Percentiles rank a stretch among this genome's conserved stretches.
phyloP scores from a whole-genome alignment of 108 stramenopile species.

The Parmales sp. region DNA sequence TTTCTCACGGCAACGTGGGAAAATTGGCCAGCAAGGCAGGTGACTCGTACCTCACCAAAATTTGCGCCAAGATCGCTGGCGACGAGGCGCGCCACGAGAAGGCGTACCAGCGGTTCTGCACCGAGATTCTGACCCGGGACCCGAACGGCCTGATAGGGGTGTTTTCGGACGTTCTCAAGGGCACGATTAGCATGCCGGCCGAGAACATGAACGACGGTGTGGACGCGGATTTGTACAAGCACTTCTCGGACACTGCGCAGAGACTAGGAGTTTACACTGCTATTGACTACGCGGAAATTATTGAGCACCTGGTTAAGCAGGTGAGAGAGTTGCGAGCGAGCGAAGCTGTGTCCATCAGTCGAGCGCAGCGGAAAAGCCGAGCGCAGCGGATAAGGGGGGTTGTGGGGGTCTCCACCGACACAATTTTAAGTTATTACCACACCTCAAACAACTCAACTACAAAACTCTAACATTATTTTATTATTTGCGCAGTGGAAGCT shows the following conservation, averaged over 20 bases:
- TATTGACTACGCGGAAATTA: slow-evolving; percentile 84
- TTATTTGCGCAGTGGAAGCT: slow-evolving; percentile 81
- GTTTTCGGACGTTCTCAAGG: slow-evolving; percentile 77
- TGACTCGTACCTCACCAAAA: slow-evolving; percentile 52
- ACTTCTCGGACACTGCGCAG: slow-evolving; percentile 71
- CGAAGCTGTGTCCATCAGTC: too few species aligned
- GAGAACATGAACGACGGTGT: slow-evolving; percentile 79
- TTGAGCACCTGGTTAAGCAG: slow-evolving; percentile 63
- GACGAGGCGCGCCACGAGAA: slow-evolving; percentile 86
- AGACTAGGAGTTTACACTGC: slow-evolving; percentile 78
- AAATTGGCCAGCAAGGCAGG: slow-evolving; percentile 58
- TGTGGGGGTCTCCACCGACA: too few species aligned
- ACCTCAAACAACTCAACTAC: too few species aligned
- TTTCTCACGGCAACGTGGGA: slow-evolving; percentile 74
- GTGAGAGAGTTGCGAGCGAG: too few species aligned
- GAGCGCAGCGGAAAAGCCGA: too few species aligned
- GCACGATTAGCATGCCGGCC: slow-evolving; percentile 81
- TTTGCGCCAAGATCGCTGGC: slow-evolving; percentile 80
- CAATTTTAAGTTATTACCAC: too few species aligned
- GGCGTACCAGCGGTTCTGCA: slow-evolving; percentile 72
- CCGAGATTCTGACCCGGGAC: slow-evolving; percentile 72
- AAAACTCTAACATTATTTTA: too few species aligned
- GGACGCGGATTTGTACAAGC: slow-evolving; percentile 60
- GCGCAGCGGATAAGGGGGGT: too few species aligned
- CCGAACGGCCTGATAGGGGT: slow-evolving; percentile 68